Evolutionary conservation across 2,329 filamentous ascomycete genomes (phyloP).

Genomic region (Cadophora gregata): DNA sequence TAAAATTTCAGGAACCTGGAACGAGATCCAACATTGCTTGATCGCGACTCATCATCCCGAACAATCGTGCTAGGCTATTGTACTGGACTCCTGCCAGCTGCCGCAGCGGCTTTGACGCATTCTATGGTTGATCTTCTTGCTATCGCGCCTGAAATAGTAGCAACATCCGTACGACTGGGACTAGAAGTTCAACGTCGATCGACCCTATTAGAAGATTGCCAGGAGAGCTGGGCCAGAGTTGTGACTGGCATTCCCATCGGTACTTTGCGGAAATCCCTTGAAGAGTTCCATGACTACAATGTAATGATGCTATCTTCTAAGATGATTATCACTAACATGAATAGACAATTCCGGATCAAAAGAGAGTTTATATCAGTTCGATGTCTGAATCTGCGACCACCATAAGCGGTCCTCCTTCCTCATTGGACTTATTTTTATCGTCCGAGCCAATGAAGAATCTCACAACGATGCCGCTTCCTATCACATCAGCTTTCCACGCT

Average conservation of each 20-base stretch:
- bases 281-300: slow-evolving; percentile 5
- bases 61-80: not conserved
- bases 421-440: not conserved
- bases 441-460: not conserved
- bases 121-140: slow-evolving; percentile 1
- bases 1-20: not conserved
- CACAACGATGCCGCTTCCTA: slow-evolving; percentile 3
- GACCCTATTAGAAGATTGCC: not conserved
- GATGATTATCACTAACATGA: not conserved
- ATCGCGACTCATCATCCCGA: not conserved
- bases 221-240: slow-evolving; percentile 5
- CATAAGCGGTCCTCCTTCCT: slow-evolving; percentile 1
- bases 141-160: slow-evolving; percentile 2
- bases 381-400: not conserved
- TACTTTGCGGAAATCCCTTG: not conserved
- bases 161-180: not conserved
- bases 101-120: not conserved
- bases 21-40: slow-evolving; percentile 7
- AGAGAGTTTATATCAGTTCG: slow-evolving; percentile 8
- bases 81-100: not conserved
- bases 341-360: not conserved
- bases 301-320: not conserved
- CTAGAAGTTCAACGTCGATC: slow-evolving; percentile 1
- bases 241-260: not conserved
- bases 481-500: slow-evolving; percentile 4